Conservation (phyloP, 768 basidiomycete species). For the Albatrellus ellisii region DNA sequence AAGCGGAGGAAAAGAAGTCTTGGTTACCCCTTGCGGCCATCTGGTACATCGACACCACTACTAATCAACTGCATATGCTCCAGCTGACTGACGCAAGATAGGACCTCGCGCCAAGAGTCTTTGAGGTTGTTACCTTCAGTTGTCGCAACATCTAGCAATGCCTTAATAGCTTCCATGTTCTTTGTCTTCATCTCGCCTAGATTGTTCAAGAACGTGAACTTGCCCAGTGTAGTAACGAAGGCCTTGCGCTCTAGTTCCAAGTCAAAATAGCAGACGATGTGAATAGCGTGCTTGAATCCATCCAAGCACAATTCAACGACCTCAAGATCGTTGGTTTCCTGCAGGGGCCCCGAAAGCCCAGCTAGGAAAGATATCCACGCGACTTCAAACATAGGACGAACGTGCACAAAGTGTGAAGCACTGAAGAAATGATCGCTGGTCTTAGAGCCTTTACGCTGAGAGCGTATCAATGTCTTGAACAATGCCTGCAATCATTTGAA, state of each 20-base stretch:
- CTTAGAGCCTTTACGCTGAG: constrained; percentile 77
- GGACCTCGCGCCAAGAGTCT: constrained; percentile 90
- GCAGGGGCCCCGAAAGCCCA: constrained; percentile 85
- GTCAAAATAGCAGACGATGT: constrained; percentile 93
- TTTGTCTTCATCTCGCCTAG: constrained; percentile 98
- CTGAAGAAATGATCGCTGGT: constrained; percentile 85
- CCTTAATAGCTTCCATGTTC: constrained; percentile 98
- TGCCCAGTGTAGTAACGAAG: constrained; percentile 90
- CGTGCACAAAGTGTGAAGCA: constrained; percentile 92
- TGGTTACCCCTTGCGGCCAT: constrained; percentile 72
- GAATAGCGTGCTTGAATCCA: constrained; percentile 95
- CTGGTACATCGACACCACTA: constrained; percentile 75
- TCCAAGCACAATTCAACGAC: constrained; percentile 86
- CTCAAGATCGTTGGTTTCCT: constrained; percentile 91
- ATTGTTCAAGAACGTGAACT: constrained; percentile 97
- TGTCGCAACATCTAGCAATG: constrained; percentile 86
- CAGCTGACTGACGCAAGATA: constrained; percentile 95
- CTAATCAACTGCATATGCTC: constrained; percentile 98
- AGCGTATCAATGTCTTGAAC: constrained; percentile 84
- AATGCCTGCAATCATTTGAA: constrained; percentile 46
- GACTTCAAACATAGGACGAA: constrained; percentile 97
- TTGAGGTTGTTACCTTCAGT: constrained; percentile 96
- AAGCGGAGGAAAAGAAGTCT: not conserved
- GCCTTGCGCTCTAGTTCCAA: constrained; percentile 97
- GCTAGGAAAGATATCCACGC: constrained; percentile 99